Evolutionary conservation across 139 green algal species (phyloP).

Genomic region (Coelastrella sp.): DNA sequence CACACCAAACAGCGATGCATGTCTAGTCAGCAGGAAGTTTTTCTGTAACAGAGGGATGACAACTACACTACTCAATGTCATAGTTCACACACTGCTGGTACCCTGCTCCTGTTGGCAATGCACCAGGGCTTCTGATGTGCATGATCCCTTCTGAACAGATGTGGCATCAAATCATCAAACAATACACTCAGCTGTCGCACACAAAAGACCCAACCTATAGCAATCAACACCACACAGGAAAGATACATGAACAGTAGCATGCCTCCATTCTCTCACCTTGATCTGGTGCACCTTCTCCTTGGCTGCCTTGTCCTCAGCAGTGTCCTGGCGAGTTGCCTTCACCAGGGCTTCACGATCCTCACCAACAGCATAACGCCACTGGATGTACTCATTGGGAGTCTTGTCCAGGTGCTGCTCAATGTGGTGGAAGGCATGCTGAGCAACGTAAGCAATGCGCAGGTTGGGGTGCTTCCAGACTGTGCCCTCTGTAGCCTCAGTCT

Average conservation of each 20-base stretch:
- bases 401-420: conserved; percentile 95
- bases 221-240: too few species aligned
- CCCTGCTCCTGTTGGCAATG: too few species aligned
- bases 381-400: conserved; percentile 96
- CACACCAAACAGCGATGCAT: not conserved
- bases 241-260: not conserved
- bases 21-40: not conserved
- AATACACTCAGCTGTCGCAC: too few species aligned
- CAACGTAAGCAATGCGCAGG: conserved; percentile 95
- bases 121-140: not conserved
- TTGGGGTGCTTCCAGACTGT: conserved; percentile 94
- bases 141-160: not conserved
- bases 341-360: conserved; percentile 91
- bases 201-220: too few species aligned
- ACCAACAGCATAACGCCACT: conserved; percentile 92
- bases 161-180: too few species aligned
- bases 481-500: conserved; percentile 82
- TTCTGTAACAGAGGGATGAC: too few species aligned
- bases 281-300: conserved; percentile 83
- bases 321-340: conserved; percentile 77
- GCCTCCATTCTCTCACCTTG: conserved; percentile 45
- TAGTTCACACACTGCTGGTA: too few species aligned
- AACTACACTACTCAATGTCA: too few species aligned
- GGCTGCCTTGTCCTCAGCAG: conserved; percentile 88
- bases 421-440: conserved; percentile 95